A percentile compares a stretch with the other conserved stretches of the same genome.
Conservation (phyloP, 176 grass and related monocot species). For the Bolboschoenus planiculmis region DNA sequence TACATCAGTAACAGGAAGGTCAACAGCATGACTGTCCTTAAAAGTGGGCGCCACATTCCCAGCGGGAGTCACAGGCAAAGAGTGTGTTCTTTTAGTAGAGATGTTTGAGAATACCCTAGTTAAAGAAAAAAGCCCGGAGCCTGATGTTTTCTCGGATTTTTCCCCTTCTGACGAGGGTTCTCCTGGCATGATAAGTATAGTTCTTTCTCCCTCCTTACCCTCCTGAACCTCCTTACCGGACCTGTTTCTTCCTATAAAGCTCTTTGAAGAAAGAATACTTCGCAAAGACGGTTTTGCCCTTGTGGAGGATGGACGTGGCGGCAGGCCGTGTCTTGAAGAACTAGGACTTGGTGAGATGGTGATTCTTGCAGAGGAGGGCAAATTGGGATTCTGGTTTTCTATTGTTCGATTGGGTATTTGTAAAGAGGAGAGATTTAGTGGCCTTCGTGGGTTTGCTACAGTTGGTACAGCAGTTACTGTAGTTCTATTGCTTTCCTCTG, state of each 20-base stretch:
- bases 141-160: slow-evolving; percentile 39
- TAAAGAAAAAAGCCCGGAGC: slow-evolving; percentile 58
- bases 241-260: slow-evolving; percentile 51
- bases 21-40: slow-evolving; percentile 38
- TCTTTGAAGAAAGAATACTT: slow-evolving; percentile 53
- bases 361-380: slow-evolving; percentile 43
- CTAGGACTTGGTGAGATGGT: slow-evolving; percentile 49
- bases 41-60: slow-evolving; percentile 31
- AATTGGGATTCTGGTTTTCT: slow-evolving; percentile 30
- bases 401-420: slow-evolving; percentile 81
- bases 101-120: slow-evolving; percentile 66
- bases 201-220: slow-evolving; percentile 56
- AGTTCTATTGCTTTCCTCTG: neutral
- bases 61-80: slow-evolving; percentile 81
- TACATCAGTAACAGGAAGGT: slow-evolving; percentile 49
- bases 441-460: neutral
- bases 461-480: neutral
- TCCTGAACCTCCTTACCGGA: slow-evolving; percentile 26
- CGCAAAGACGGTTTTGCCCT: slow-evolving; percentile 71
- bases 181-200: slow-evolving; percentile 58
- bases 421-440: slow-evolving; percentile 43
- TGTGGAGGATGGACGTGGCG: slow-evolving; percentile 60
- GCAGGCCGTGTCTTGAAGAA: slow-evolving; percentile 56
- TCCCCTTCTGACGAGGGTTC: slow-evolving; percentile 44
- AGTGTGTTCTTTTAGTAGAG: slow-evolving; percentile 61